Base-by-base conservation (phyloP, 225 moss, liverwort and hornwort species). In the Marchantia polymorpha region DNA sequence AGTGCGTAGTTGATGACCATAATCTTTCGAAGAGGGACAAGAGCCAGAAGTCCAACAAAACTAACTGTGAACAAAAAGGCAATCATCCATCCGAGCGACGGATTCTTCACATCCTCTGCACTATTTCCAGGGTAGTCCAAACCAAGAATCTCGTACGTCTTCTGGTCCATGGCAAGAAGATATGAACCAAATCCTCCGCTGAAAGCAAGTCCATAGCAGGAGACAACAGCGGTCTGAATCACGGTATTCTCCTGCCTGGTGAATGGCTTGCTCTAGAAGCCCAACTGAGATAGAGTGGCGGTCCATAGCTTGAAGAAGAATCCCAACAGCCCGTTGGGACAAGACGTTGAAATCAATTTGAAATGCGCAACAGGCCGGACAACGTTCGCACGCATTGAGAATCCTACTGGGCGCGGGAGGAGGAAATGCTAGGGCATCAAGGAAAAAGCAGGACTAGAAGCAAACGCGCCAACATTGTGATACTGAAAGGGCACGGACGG, bases 221-320 rank as follows among this genome's bases (percentile, higher is more conserved):
- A 83, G 60, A 89, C 86, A 0, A 84, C 84, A 51, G 86, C 77
- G 29, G 88, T 89, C 80, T 89, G 88, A 74, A 89, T 89, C 15
- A 89, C 88, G 1, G 88, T 89, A 58, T 89, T 89, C 72, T 89
- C 88, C 78, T 89, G 88, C n/a, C 86, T 81, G 55, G 88, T 89
- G 86, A 89, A 89, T 65, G 88, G 88, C 77, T 82, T 82, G 82
- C 81, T 82, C 84, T 79, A 83, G 48, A 89, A 63, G 6, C 88
- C 88, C 68, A 84, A 56, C 50, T 84, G 78, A 67, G 86, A 83
- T 0, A 89, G 80, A n/a, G 77, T 82, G 23, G 76, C 80, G 23
- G 88, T 84, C 88, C 88, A 89, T 64, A 79, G 15, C 78, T 89
- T 84, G 54, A 89, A 84, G 72, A 89, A 89, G 70, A 84, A 89